A percentile compares a stretch with the other conserved stretches of the same genome.
phyloP scores from a whole-genome alignment of 352 stramenopile species.

The Pythium chondricola region DNA sequence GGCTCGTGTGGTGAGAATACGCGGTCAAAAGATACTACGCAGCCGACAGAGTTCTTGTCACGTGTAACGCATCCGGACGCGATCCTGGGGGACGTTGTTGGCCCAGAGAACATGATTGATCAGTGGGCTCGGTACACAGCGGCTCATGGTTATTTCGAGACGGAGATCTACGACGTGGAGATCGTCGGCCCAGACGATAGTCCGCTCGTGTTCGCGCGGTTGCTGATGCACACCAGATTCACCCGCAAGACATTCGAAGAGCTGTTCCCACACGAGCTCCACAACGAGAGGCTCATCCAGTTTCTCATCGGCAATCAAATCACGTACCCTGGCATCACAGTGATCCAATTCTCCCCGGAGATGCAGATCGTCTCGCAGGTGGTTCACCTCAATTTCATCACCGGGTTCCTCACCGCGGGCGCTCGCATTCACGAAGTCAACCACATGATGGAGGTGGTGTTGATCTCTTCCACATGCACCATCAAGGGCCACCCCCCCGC shows the following conservation, averaged over 20 bases:
- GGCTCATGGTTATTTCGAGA: not conserved
- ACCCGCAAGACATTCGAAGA: constrained; percentile 2
- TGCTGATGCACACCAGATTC: not conserved
- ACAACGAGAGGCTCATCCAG: constrained; percentile 1
- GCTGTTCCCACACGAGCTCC: not conserved
- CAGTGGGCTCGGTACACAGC: constrained; percentile 10
- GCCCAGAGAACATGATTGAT: constrained; percentile 1
- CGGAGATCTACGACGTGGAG: not conserved
- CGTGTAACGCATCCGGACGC: not conserved
- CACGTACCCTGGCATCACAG: constrained; percentile 6
- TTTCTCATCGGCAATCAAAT: constrained; percentile 1
- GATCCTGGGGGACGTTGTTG: not conserved
- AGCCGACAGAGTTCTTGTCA: constrained; percentile 1
- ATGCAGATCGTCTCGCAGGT: constrained; percentile 4
- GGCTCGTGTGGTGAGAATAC: not conserved
- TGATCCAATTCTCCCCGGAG: not conserved
- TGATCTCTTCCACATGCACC: not conserved
- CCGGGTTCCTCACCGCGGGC: not conserved
- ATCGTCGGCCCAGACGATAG: constrained; percentile 2
- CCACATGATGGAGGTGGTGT: not conserved
- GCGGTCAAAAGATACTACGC: not conserved
- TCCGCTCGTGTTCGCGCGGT: not conserved
- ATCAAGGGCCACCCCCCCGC: not conserved
- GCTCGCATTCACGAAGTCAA: not conserved
- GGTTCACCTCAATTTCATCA: constrained; percentile 5